phyloP scores from a whole-genome alignment of 2,329 filamentous ascomycete genomes.

The Fusarium redolens region DNA sequence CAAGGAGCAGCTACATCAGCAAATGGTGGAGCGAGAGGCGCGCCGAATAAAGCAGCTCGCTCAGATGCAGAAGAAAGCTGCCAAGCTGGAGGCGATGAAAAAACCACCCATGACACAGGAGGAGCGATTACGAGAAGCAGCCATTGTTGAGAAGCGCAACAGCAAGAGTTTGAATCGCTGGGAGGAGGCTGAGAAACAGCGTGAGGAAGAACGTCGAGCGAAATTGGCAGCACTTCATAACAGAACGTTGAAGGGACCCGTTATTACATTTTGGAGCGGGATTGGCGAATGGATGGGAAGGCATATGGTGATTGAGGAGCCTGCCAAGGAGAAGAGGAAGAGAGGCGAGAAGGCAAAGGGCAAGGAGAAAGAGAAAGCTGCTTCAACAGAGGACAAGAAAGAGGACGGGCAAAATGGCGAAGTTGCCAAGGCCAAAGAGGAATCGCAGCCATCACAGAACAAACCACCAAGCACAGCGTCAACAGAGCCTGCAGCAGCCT shows the following conservation, averaged over 20 bases:
- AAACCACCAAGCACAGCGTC: constrained; percentile 5
- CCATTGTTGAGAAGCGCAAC: constrained; percentile 85
- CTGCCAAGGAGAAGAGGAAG: constrained; percentile 67
- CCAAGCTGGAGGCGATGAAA: constrained; percentile 78
- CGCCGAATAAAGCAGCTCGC: constrained; percentile 77
- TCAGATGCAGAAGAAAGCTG: constrained; percentile 74
- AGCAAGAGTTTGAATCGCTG: constrained; percentile 91
- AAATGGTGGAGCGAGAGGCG: constrained; percentile 79
- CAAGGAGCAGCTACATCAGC: constrained; percentile 73
- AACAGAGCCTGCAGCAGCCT: not conserved
- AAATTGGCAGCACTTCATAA: constrained; percentile 90
- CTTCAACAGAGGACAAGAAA: constrained; percentile 8
- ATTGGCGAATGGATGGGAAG: constrained; percentile 83
- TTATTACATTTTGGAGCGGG: constrained; percentile 95
- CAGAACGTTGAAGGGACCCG: constrained; percentile 86
- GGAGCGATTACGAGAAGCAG: constrained; percentile 85
- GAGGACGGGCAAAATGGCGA: constrained; percentile 11
- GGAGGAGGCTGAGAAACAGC: constrained; percentile 91
- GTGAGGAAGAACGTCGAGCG: constrained; percentile 83
- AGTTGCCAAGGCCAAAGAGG: constrained; percentile 15
- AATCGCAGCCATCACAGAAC: constrained; percentile 7
- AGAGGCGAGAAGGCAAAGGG: constrained; percentile 50
- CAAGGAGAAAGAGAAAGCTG: constrained; percentile 39
- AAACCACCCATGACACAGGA: constrained; percentile 88
- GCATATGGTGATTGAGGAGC: constrained; percentile 72